Conservation (phyloP, 768 basidiomycete species). For the Termitomyces sp. region DNA sequence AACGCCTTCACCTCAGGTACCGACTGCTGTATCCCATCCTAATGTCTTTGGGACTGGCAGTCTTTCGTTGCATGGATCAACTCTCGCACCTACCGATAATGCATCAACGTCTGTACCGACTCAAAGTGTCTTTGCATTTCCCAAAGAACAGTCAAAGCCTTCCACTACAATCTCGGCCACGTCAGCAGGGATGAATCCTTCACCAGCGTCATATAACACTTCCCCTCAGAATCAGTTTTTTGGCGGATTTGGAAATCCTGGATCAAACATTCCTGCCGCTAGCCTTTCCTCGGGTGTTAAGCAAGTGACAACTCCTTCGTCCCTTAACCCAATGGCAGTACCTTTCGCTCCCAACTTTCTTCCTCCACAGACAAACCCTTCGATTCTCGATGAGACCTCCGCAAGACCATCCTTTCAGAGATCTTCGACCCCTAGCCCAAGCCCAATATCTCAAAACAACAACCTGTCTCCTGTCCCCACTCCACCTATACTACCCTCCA, state of each 20-base stretch:
- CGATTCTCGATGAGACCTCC: neutral
- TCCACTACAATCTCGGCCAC: neutral
- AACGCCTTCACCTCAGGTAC: slow-evolving; percentile 7
- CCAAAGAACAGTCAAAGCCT: neutral
- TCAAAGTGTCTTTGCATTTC: neutral
- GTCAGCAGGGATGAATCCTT: slow-evolving; percentile 8
- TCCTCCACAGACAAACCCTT: neutral
- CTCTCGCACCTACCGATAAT: neutral
- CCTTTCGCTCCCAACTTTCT: slow-evolving; percentile 17
- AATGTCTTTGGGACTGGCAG: slow-evolving; percentile 1
- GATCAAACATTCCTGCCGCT: neutral
- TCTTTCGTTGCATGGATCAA: neutral
- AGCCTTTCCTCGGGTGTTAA: neutral
- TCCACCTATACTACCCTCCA: slow-evolving; percentile 7
- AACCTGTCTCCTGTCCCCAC: slow-evolving; percentile 11
- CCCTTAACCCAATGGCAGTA: slow-evolving; percentile 16
- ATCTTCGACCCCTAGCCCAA: slow-evolving; percentile 14
- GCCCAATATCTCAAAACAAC: slow-evolving; percentile 4
- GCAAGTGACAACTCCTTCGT: neutral
- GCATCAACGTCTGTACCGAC: neutral
- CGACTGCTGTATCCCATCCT: neutral
- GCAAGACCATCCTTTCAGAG: neutral
- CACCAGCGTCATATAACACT: neutral
- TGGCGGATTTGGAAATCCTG: neutral
- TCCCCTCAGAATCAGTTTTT: neutral